phyloP scores from a whole-genome alignment of 2,329 filamentous ascomycete species.

The Beauveria sp. region DNA sequence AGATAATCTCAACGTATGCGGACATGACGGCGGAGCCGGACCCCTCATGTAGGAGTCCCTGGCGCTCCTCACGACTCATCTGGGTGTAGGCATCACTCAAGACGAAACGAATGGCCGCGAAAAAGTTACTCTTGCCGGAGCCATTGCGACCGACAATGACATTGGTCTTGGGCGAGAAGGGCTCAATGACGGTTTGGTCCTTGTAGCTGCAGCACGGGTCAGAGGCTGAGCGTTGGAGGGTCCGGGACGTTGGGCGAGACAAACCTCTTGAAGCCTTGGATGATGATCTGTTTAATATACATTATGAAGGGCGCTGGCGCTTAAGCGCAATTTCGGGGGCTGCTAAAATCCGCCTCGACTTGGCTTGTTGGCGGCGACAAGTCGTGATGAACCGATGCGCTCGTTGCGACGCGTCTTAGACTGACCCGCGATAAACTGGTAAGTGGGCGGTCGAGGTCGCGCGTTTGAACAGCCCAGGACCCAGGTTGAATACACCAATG shows the following conservation, averaged over 20 bases:
- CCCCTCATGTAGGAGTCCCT: slow-evolving; percentile 93
- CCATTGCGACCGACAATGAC: slow-evolving; percentile 99
- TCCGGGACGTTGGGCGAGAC: slow-evolving; percentile 16
- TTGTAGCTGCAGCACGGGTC: slow-evolving; percentile 66
- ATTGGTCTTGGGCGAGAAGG: slow-evolving; percentile 95
- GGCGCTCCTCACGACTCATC: slow-evolving; percentile 91
- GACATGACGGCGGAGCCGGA: slow-evolving; percentile 97
- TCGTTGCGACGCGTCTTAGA: slow-evolving; percentile 11
- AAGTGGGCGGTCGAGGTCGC: slow-evolving; percentile 1
- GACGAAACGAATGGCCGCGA: slow-evolving; percentile 96
- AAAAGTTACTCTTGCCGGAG: slow-evolving; percentile 99
- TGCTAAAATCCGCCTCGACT: slow-evolving; percentile 2
- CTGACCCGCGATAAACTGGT: slow-evolving; percentile 9
- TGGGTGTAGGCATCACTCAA: slow-evolving; percentile 96
- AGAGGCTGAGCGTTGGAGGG: slow-evolving; percentile 15
- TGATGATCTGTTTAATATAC: slow-evolving; percentile 99
- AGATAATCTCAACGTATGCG: slow-evolving; percentile 98
- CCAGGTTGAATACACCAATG: not conserved
- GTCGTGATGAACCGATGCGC: slow-evolving; percentile 9
- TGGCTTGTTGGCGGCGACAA: slow-evolving; percentile 6
- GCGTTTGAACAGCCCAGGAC: not conserved
- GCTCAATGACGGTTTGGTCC: slow-evolving; percentile 97
- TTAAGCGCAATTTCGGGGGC: slow-evolving; percentile 27
- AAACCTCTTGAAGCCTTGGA: slow-evolving; percentile 98
- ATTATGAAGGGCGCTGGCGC: slow-evolving; percentile 47